Conservation (phyloP, 1,139 yeast species). For the Taphrina confusa region DNA sequence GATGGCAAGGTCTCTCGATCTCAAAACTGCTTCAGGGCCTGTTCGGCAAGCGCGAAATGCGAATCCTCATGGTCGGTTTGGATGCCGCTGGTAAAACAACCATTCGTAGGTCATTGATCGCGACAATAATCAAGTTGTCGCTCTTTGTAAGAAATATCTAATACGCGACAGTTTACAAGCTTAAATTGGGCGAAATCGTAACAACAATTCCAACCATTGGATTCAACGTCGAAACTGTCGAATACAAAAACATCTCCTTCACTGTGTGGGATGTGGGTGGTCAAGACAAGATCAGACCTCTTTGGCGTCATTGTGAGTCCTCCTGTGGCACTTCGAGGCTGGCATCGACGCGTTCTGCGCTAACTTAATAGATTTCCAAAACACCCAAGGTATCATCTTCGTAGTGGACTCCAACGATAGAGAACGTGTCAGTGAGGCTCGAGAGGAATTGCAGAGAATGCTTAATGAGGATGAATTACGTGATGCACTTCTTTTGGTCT, state of each 20-base stretch:
- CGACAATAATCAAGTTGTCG: not conserved
- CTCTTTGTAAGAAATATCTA: not conserved
- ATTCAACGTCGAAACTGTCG: constrained; percentile 87
- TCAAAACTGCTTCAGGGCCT: constrained; percentile 87
- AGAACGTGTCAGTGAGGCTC: constrained; percentile 89
- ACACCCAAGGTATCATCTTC: constrained; percentile 90
- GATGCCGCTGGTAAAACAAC: constrained; percentile 51
- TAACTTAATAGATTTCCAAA: constrained; percentile 47
- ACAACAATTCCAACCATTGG: constrained; percentile 90
- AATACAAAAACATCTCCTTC: constrained; percentile 89
- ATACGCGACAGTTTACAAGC: constrained; percentile 30
- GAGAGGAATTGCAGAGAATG: constrained; percentile 93
- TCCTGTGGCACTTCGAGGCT: not conserved
- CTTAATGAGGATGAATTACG: constrained; percentile 90
- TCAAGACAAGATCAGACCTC: constrained; percentile 91
- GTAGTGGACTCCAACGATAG: constrained; percentile 92
- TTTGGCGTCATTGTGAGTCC: constrained; percentile 74
- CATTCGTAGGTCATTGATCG: constrained; percentile 51
- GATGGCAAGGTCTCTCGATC: constrained; percentile 65
- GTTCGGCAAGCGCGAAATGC: constrained; percentile 62
- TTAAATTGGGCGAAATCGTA: constrained; percentile 84
- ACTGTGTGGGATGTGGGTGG: constrained; percentile 98
- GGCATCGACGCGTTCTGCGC: not conserved
- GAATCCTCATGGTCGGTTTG: constrained; percentile 91
- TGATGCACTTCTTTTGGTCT: constrained; percentile 83